Conservation (phyloP, 352 stramenopile species). For the Phytophthora capsici region DNA sequence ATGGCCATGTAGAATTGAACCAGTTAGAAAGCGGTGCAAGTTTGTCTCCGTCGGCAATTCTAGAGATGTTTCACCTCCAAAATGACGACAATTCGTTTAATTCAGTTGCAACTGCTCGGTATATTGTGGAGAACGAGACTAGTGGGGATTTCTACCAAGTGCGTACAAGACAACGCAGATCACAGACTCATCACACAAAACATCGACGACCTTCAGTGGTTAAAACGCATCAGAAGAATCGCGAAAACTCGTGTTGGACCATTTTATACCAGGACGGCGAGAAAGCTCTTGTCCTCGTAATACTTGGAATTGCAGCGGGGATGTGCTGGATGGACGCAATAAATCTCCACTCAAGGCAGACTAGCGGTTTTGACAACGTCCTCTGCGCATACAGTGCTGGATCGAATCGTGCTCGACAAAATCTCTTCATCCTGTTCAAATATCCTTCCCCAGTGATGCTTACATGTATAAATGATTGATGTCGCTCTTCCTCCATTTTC, state of each 20-base stretch:
- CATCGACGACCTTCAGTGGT: constrained; percentile 16
- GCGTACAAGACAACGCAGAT: constrained; percentile 15
- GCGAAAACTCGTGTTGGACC: constrained; percentile 18
- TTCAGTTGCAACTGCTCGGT: constrained; percentile 23
- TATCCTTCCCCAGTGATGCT: constrained; percentile 56
- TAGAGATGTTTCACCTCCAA: constrained; percentile 37
- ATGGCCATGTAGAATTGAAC: constrained; percentile 1
- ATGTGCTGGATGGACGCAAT: constrained; percentile 76
- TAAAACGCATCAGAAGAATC: constrained; percentile 21
- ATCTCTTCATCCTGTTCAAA: constrained; percentile 79
- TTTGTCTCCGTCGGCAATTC: constrained; percentile 28
- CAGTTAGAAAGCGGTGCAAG: constrained; percentile 15
- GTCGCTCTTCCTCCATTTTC: not conserved
- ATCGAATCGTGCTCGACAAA: constrained; percentile 57
- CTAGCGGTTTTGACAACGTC: constrained; percentile 28
- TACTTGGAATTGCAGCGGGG: constrained; percentile 58
- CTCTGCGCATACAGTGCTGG: constrained; percentile 63
- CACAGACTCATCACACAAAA: not conserved
- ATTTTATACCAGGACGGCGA: constrained; percentile 42
- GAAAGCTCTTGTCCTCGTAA: constrained; percentile 50
- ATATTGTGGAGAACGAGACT: constrained; percentile 62
- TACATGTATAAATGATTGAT: not conserved
- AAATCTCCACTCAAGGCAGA: constrained; percentile 42
- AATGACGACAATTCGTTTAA: constrained; percentile 14
- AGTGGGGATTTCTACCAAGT: constrained; percentile 73